Percentiles rank a stretch among this genome's conserved stretches.
These are phyloP conservation scores for Pilatotrama ljubarskyi DNA, from an alignment of 768 basidiomycete genomes.

Conservation along the genomic window DNA sequence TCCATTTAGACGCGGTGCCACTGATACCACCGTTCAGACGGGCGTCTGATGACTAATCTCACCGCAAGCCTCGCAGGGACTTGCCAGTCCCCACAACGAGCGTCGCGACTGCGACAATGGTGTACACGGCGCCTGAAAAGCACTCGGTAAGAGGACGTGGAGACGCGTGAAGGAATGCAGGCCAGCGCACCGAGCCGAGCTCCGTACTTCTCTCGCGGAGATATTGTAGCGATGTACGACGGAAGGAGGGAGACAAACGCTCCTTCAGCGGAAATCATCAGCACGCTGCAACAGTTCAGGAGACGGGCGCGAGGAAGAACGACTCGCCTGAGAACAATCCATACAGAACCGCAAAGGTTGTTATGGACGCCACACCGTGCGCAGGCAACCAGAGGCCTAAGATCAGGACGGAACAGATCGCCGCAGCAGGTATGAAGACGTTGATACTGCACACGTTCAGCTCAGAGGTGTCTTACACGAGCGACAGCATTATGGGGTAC, in stretches of 20 bases:
- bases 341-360: slow-evolving; percentile 33
- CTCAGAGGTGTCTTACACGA: neutral
- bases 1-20: too few relatives aligned
- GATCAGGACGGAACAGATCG: slow-evolving; percentile 27
- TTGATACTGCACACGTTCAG: slow-evolving; percentile 27
- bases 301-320: neutral
- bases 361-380: slow-evolving; percentile 25
- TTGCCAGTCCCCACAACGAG: too few relatives aligned
- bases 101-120: slow-evolving; percentile 31
- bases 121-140: slow-evolving; percentile 30
- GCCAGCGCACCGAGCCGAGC: slow-evolving; percentile 31
- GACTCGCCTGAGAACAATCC: slow-evolving; percentile 33
- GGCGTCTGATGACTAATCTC: too few relatives aligned
- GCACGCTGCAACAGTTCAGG: too few relatives aligned
- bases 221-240: slow-evolving; percentile 34
- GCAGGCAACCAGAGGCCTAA: slow-evolving; percentile 34
- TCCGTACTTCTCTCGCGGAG: slow-evolving; percentile 32
- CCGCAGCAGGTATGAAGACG: slow-evolving; percentile 29
- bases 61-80: too few relatives aligned
- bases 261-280: too few relatives aligned
- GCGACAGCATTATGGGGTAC: neutral
- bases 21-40: too few relatives aligned
- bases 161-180: neutral
- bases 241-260: slow-evolving; percentile 33
- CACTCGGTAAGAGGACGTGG: neutral